Evolutionary conservation across 768 basidiomycete genomes (phyloP), one percentile per base, ranked within the genome.

Genomic region (Rhodotorula diobovata): DNA sequence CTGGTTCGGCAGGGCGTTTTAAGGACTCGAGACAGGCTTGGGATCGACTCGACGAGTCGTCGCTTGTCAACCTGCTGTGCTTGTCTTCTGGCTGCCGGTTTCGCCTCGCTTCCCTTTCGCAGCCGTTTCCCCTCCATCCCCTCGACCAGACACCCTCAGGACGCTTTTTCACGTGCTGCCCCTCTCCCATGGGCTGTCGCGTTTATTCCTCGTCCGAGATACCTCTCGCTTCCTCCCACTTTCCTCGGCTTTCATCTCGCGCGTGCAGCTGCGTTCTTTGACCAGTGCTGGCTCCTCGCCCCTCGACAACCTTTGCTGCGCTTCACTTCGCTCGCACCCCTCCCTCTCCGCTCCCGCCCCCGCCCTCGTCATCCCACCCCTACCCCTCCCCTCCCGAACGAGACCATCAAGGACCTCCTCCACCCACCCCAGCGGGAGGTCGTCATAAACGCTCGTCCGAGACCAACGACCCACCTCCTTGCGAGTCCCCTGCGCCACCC

Each of bases 161-260:
- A 43, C 41, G 41, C 25, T 9, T 25, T 50, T 50, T 50, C 48
- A 25, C 48, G 55, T 23, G 30, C 35, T 34, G 56, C 58, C n/a
- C 37, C 20, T 7, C 30, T 16, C n/a, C 28, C 28, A 30, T 14
- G 30, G 57, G 58, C 41, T 10, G 41, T 25, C 37, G 39, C 9
- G 30, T 39, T 59, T 59, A 59, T 59, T 59, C 58, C 58, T 6
- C 39, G 35, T 59, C 58, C 58, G 58, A 59, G 58, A 59, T 59
- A n/a, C n/a, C n/a, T n/a, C n/a, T n/a, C n/a, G n/a, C n/a, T n/a
- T n/a, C n/a, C 28, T 35, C 53, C 28, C 23, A 8, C 5, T 41
- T 34, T 45, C 62, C 16, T 58, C 10, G 21, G 14, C 46, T 23
- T 18, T 48, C 46, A 2, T 11, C 21, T 23, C 20, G 8, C 46